Evolutionary conservation across 2,329 filamentous ascomycete genomes (phyloP).

Genomic region (Ophiostoma angusticollis): DNA sequence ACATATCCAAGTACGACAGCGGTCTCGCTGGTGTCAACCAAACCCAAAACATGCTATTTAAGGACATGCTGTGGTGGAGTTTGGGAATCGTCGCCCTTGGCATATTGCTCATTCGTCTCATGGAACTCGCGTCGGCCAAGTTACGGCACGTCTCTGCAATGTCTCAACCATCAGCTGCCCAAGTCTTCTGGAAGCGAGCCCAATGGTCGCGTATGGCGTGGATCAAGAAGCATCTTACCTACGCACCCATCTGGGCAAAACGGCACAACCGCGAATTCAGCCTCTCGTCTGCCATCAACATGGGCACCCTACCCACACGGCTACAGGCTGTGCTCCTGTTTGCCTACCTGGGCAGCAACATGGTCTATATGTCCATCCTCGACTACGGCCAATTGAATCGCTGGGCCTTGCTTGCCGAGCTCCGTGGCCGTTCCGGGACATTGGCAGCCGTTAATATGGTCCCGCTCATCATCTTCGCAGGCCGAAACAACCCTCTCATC

Average conservation of each 20-base stretch:
- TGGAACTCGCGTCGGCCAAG: slow-evolving; percentile 41
- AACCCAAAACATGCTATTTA: slow-evolving; percentile 42
- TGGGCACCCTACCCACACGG: slow-evolving; percentile 52
- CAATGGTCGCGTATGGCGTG: slow-evolving; percentile 49
- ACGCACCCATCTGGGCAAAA: slow-evolving; percentile 51
- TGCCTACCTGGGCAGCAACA: slow-evolving; percentile 46
- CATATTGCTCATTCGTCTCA: slow-evolving; percentile 39
- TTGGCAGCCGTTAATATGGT: slow-evolving; percentile 85
- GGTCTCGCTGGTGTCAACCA: slow-evolving; percentile 50
- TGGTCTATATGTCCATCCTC: slow-evolving; percentile 49
- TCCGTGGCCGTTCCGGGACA: slow-evolving; percentile 74
- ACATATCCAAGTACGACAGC: slow-evolving; percentile 41
- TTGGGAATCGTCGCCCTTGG: slow-evolving; percentile 42
- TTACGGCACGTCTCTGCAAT: slow-evolving; percentile 48
- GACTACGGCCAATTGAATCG: slow-evolving; percentile 45
- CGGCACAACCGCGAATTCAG: slow-evolving; percentile 46
- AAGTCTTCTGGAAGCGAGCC: slow-evolving; percentile 45
- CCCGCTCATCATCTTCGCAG: slow-evolving; percentile 75
- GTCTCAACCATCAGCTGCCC: slow-evolving; percentile 36
- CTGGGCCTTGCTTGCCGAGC: slow-evolving; percentile 60
- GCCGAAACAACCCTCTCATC: slow-evolving; percentile 89
- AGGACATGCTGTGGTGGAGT: slow-evolving; percentile 46
- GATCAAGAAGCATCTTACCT: slow-evolving; percentile 49
- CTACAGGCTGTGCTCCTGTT: slow-evolving; percentile 46
- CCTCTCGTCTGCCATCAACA: slow-evolving; percentile 30